phyloP scores from a whole-genome alignment of 305 asterid genomes.

The Solanum hybrid region DNA sequence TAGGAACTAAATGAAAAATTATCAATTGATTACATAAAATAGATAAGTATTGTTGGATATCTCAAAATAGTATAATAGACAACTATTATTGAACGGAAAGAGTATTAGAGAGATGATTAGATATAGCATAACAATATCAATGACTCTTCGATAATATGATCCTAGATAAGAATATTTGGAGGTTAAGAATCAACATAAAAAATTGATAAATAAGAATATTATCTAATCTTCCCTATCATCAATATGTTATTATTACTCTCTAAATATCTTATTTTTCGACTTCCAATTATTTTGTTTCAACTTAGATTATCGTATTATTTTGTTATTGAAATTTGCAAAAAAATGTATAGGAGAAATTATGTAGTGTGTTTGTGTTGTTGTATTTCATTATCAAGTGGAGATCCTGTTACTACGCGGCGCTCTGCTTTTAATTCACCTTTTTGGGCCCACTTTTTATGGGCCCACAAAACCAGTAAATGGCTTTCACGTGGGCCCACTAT shows the following conservation, averaged over 20 bases:
- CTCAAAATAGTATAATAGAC: no score
- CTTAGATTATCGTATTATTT: no score
- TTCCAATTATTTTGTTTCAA: no score
- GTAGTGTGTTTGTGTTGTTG: neutral
- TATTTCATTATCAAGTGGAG: neutral
- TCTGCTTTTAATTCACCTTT: neutral
- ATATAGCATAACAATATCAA: neutral
- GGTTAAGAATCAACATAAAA: no score
- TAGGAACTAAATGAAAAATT: no score
- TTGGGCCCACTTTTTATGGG: neutral
- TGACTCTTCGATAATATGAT: neutral
- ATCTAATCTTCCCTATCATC: neutral
- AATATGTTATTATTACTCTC: neutral
- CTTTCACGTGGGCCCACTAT: conserved; percentile 11
- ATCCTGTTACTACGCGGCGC: conserved; percentile 11
- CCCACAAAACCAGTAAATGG: neutral
- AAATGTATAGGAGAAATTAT: neutral
- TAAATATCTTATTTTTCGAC: neutral
- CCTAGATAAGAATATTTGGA: neutral
- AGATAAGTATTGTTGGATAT: no score
- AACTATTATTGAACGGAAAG: no score
- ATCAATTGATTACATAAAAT: no score
- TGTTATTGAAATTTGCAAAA: neutral
- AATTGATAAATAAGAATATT: fast-evolving
- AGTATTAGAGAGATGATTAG: no score